Evolutionary conservation across 2,329 filamentous ascomycete genomes (phyloP), one percentile per base, ranked within the genome.

Genomic region (Cladosporium colombiae): DNA sequence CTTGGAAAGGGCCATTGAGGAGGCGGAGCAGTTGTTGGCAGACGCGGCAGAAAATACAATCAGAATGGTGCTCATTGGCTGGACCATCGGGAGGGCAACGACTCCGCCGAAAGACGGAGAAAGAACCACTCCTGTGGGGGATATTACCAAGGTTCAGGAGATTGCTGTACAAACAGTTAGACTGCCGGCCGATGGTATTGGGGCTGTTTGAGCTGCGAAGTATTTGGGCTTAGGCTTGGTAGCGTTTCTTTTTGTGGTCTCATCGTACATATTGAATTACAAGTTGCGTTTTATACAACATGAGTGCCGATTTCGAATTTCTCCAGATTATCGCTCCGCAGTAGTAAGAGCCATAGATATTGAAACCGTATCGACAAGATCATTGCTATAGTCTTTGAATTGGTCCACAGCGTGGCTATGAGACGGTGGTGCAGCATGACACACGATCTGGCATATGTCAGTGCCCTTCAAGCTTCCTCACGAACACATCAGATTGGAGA

Each of bases 31-130:
- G 46, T 68, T 78, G 50, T 64, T 78, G 56, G 73, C 71, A 33
- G 77, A 78, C 57, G 75, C 75, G n/a, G 75, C 76, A 14, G 76
- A 78, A 68, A 77, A 74, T 50, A 72, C 76, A 21, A 73, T 77
- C 63, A 71, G 76, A 31, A 78, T 78, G 75, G 75, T 78, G 31
- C 70, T 77, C 75, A 76, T 77, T 14, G 76, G 76, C 61, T 69
- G 76, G 11, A 74, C 77, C 10, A 62, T 62, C 27, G 60, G 60
- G 33, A 31, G 60, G 27, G 49, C 60, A 18, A 37, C 49, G 14
- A 53, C 31, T 21, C 60, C 49, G 14, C 49, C 60, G 18, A 35
- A 29, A n/a, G 21, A 62, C 21, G 46, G 18, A 33, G 52, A 55
- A 4, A 23, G 27, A 21, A 16, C 29, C 2, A 25, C 18, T 21